Base-by-base conservation (phyloP, 179 eudicot genomes). In the Monotropa hypopitys region DNA sequence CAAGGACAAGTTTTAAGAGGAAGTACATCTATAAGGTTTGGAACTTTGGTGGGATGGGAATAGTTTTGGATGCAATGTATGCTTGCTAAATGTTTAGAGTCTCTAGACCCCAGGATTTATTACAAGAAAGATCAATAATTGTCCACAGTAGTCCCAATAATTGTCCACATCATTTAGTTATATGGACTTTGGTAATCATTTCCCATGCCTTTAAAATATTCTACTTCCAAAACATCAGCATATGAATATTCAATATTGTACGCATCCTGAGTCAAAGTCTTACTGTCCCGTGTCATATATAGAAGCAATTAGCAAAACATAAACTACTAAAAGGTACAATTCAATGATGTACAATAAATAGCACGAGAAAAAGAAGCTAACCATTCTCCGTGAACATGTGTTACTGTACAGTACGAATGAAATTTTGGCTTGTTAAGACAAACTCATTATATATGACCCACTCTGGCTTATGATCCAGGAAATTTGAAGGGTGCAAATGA, bases 401-500 rank as follows among this genome's bases (percentile, higher is more conserved):
- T 90, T 21, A 95, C 97, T 20, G 97, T 95, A 18, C 97, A 15
- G 97, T 95, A 18, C 99, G 93, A 70, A 95, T 95, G 81, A 89
- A 95, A 82, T 88, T 92, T 85, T 97, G 85, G 86, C 89, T 95
- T 5, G 99, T 92, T 49, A 91, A 83, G 62, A 95, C 97, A 83
- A 91, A 95, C 81, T 95, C 99, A 45, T 92, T 93, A 82, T 95
- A 95, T 47, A 95, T 93, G 43, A 95, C 97, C 99, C 99, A 95
- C 81, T 95, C 99, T 10, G 99, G 97, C 85, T 95, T 95, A 79
- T 95, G 99, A 73, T 92, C 99, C 80, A 95, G 84, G 81, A 97
- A 89, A 86, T 93, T 92, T 73, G 99, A 95, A 51, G 98, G 99
- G 81, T 95, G 99, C 80, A 95, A 85, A 77, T 93, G 93, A 80